Evolutionary conservation across 2,329 filamentous ascomycete species (phyloP).

Genomic region (Sordariomycetes sp.): DNA sequence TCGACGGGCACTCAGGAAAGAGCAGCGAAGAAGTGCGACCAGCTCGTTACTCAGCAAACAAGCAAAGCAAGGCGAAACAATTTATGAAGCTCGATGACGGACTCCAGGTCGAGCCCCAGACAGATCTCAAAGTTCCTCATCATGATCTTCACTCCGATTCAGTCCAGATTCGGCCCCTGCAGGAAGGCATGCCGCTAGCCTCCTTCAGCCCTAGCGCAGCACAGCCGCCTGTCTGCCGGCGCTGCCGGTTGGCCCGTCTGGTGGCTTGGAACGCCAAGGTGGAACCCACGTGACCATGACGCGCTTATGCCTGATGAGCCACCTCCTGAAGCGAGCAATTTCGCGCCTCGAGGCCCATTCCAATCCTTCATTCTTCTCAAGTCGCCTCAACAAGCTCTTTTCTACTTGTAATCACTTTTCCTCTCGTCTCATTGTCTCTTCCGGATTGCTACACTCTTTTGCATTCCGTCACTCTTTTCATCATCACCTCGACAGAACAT

Average conservation of each 20-base stretch:
- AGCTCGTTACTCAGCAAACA: neutral
- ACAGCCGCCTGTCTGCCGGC: neutral
- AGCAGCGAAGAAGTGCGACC: no score
- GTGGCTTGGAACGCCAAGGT: neutral
- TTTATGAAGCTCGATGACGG: neutral
- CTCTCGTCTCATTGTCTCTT: neutral
- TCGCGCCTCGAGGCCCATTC: neutral
- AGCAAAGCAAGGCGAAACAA: neutral
- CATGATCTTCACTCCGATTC: neutral
- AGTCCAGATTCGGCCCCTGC: neutral
- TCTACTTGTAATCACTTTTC: neutral
- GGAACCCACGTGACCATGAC: neutral
- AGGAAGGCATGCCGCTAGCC: neutral
- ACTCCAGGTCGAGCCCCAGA: neutral
- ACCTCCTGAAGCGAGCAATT: neutral
- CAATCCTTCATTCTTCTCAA: conserved; percentile 1
- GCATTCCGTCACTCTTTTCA: conserved; percentile 2
- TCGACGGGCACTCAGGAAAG: no score
- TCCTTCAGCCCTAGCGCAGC: neutral
- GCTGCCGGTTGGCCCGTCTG: neutral
- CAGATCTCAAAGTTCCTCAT: neutral
- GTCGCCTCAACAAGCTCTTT: neutral
- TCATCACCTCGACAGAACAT: neutral
- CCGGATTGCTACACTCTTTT: conserved; percentile 3
- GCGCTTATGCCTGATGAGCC: neutral